A percentile compares a stretch with the other conserved stretches of the same genome.
Evolutionary conservation across 148 eudicot species (phyloP).

Genomic region (Silene uniflora): DNA sequence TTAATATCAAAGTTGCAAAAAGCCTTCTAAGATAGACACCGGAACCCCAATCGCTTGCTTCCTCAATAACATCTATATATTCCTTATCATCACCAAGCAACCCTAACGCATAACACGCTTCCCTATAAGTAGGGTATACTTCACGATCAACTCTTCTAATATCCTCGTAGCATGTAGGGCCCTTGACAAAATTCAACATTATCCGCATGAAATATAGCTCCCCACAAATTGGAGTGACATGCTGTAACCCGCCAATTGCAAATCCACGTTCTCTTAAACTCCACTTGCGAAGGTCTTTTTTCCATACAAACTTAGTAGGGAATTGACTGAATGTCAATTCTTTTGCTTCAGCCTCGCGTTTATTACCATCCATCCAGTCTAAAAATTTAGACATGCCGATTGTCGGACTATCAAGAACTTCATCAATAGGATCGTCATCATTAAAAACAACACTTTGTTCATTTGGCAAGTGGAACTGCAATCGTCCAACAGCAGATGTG

Average conservation of each 20-base stretch:
- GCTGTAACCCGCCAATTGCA: background rate
- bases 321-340: no score
- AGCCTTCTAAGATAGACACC: background rate
- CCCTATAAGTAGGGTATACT: background rate
- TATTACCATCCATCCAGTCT: no score
- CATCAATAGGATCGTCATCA: background rate
- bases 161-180: background rate
- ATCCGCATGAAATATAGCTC: background rate
- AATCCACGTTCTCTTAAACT: background rate
- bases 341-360: no score
- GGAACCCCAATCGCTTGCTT: background rate
- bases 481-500: background rate
- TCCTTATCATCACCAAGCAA: background rate
- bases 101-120: background rate
- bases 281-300: background rate
- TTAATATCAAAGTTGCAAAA: background rate
- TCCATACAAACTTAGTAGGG: no score
- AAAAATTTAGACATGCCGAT: no score
- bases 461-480: no score
- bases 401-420: no score
- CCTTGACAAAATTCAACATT: background rate
- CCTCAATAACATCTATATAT: background rate
- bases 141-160: background rate
- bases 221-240: background rate
- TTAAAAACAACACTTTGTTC: no score